Percentiles rank a stretch among this genome's conserved stretches.
phyloP scores from a whole-genome alignment of 257 asterid genomes.

The Ligustrum vulgare region DNA sequence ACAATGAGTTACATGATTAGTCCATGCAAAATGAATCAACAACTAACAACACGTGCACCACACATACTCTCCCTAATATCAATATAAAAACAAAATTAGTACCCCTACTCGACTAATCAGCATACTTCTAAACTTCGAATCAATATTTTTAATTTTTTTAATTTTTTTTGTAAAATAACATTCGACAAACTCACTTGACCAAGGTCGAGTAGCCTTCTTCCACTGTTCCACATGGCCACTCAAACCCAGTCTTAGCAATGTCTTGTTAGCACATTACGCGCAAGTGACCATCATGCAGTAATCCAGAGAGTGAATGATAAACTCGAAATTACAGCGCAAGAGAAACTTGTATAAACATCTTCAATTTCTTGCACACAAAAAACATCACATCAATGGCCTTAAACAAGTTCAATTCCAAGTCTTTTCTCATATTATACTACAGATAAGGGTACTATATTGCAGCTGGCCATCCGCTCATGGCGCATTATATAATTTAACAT shows the following conservation, averaged over 20 bases:
- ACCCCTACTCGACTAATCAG: no score
- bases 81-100: no score
- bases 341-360: not conserved
- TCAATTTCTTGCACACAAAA: not conserved
- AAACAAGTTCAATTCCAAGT: not conserved
- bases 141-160: no score
- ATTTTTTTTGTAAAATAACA: no score
- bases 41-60: no score
- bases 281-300: not conserved
- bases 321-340: not conserved
- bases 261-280: not conserved
- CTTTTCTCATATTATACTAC: slow-evolving; percentile 2
- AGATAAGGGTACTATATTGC: slow-evolving; percentile 1
- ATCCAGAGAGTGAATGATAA: not conserved
- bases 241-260: no score
- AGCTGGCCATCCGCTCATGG: not conserved
- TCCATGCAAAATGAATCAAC: no score
- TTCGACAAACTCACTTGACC: no score
- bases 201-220: not conserved
- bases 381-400: not conserved
- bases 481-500: not conserved
- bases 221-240: not conserved
- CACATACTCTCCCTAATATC: no score
- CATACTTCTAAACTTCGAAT: no score
- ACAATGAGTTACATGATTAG: no score